Percentiles rank a stretch among this genome's conserved stretches.
Conservation (phyloP, 148 eudicot genomes). For the Nepenthes gracilis region DNA sequence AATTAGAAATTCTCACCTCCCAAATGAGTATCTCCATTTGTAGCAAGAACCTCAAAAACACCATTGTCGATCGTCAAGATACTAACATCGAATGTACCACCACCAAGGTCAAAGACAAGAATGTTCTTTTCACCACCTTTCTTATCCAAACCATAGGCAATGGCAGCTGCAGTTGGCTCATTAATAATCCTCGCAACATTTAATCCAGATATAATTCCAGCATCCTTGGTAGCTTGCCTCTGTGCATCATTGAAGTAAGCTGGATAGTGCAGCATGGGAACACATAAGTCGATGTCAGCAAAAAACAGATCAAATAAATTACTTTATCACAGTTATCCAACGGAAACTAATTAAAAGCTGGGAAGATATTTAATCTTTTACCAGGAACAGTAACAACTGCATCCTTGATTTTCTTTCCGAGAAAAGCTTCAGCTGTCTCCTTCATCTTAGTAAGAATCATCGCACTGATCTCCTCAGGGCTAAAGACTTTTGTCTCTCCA, state of each 20-base stretch:
- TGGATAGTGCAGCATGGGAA: background rate
- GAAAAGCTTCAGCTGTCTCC: slow-evolving; percentile 29
- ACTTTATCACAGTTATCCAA: background rate
- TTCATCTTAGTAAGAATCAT: slow-evolving; percentile 24
- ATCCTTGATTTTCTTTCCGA: slow-evolving; percentile 27
- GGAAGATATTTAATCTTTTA: background rate
- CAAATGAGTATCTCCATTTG: slow-evolving; percentile 4
- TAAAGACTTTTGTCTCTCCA: slow-evolving; percentile 32
- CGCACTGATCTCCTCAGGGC: slow-evolving; percentile 29
- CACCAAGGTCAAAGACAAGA: slow-evolving; percentile 10
- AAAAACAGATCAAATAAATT: background rate
- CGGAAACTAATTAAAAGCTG: background rate
- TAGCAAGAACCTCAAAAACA: slow-evolving; percentile 6
- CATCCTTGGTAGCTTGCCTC: slow-evolving; percentile 10
- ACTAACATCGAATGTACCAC: slow-evolving; percentile 4
- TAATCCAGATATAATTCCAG: slow-evolving; percentile 2
- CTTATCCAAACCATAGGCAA: slow-evolving; percentile 8
- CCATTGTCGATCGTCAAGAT: slow-evolving; percentile 4
- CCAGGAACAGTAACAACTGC: slow-evolving; percentile 29
- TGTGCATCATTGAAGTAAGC: slow-evolving; percentile 8
- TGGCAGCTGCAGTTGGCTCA: slow-evolving; percentile 6
- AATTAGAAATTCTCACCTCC: background rate
- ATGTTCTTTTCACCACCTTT: slow-evolving; percentile 8
- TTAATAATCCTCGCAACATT: slow-evolving; percentile 7
- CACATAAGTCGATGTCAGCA: background rate